Percentiles rank a stretch among this genome's conserved stretches.
Conservation (phyloP, 2,329 filamentous ascomycete species). For the Fusarium aywerte region DNA sequence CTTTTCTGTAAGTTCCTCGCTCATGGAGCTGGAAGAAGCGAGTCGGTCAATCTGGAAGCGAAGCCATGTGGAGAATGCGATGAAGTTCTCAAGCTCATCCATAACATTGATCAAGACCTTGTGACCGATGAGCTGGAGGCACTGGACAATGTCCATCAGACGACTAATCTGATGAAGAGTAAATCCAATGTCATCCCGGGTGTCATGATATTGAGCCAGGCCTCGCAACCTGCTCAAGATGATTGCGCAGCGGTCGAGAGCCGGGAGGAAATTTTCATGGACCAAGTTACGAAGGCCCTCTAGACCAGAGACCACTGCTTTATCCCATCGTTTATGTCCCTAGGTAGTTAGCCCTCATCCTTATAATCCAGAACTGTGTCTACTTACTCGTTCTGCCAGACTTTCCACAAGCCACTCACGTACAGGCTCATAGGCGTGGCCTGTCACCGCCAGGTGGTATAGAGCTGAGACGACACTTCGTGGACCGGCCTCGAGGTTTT, state of each 20-base stretch:
- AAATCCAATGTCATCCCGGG: conserved; percentile 73
- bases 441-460: conserved; percentile 86
- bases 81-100: conserved; percentile 82
- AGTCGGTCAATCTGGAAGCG: conserved; percentile 84
- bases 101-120: conserved; percentile 76
- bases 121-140: conserved; percentile 79
- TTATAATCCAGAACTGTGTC: background rate
- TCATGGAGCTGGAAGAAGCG: conserved; percentile 67
- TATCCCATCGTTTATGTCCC: conserved; percentile 97
- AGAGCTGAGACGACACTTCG: conserved; percentile 76
- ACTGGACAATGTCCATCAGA: conserved; percentile 76
- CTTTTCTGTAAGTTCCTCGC: conserved; percentile 80
- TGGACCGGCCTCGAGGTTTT: conserved; percentile 66
- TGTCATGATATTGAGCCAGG: conserved; percentile 81
- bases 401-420: conserved; percentile 91
- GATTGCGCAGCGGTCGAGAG: conserved; percentile 82
- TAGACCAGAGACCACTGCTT: conserved; percentile 81
- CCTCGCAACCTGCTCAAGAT: conserved; percentile 86
- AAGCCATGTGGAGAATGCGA: conserved; percentile 84
- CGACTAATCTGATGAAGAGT: conserved; percentile 70
- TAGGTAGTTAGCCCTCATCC: conserved; percentile 50
- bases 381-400: conserved; percentile 76
- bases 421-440: conserved; percentile 78
- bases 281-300: conserved; percentile 80
- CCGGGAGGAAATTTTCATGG: conserved; percentile 89